These are phyloP conservation scores for Arabidopsis suecica DNA, from an alignment of 345 rosid genomes.

Conservation along the genomic window DNA sequence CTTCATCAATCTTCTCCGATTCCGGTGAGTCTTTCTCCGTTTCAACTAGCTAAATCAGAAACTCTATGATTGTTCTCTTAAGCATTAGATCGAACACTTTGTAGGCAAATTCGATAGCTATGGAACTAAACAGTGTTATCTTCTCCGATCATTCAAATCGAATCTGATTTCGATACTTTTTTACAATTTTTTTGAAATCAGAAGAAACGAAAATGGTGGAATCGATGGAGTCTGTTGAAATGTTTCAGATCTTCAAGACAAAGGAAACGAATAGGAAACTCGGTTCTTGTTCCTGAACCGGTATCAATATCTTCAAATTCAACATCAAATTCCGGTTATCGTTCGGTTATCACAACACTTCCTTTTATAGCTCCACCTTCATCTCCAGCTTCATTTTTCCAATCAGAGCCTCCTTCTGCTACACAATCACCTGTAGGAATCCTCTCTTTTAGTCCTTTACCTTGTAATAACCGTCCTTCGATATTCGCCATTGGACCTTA, in stretches of 20 bases:
- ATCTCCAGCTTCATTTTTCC: slow-evolving; percentile 94
- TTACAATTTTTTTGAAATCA: background rate
- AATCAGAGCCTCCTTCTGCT: slow-evolving; percentile 87
- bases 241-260: slow-evolving; percentile 76
- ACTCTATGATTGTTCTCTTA: slow-evolving; percentile 15
- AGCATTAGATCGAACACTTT: slow-evolving; percentile 39
- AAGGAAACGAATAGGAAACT: slow-evolving; percentile 72
- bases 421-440: slow-evolving; percentile 84
- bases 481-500: slow-evolving; percentile 95
- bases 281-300: slow-evolving; percentile 67
- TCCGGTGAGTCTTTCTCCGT: slow-evolving; percentile 21
- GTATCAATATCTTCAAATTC: slow-evolving; percentile 19
- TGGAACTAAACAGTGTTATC: slow-evolving; percentile 16
- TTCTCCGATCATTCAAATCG: background rate
- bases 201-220: slow-evolving; percentile 84
- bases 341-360: slow-evolving; percentile 47
- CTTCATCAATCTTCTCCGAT: slow-evolving; percentile 53
- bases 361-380: slow-evolving; percentile 97
- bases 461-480: slow-evolving; percentile 70
- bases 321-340: slow-evolving; percentile 50
- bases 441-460: slow-evolving; percentile 62
- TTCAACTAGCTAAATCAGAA: background rate
- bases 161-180: background rate
- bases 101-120: background rate
- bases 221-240: slow-evolving; percentile 63